Conservation (phyloP, 1,284 basidiomycete genomes). For the Boletellus deceptivus region DNA sequence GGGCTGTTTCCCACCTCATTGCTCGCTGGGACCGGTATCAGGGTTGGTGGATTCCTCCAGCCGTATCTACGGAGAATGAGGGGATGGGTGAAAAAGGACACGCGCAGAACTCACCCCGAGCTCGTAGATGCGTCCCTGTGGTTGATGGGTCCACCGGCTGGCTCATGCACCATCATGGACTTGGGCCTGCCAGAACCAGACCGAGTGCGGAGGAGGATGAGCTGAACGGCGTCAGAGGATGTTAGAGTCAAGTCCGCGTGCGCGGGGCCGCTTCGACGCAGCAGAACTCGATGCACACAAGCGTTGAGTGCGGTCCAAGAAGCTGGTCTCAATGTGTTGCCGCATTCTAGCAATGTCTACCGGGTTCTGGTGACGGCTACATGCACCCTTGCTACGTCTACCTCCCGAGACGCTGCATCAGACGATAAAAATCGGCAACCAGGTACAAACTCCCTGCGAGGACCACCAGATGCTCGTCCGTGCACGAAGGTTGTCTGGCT, state of each 20-base stretch:
- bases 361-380: neutral
- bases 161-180: slow-evolving; percentile 11
- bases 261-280: neutral
- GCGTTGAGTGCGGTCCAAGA: neutral
- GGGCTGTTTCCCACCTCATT: slow-evolving; percentile 18
- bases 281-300: neutral
- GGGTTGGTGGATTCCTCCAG: slow-evolving; percentile 27
- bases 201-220: slow-evolving; percentile 6
- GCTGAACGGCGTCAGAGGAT: slow-evolving; percentile 14
- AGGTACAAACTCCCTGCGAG: slow-evolving; percentile 90
- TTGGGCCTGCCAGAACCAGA: slow-evolving; percentile 11
- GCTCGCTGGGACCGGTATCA: slow-evolving; percentile 17
- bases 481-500: slow-evolving; percentile 2
- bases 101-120: slow-evolving; percentile 17
- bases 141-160: slow-evolving; percentile 14
- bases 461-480: slow-evolving; percentile 49
- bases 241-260: slow-evolving; percentile 2
- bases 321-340: neutral
- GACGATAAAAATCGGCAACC: slow-evolving; percentile 84
- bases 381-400: slow-evolving; percentile 2
- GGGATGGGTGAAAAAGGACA: neutral
- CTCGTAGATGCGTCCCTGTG: slow-evolving; percentile 33
- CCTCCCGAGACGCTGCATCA: slow-evolving; percentile 27
- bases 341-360: too few relatives aligned
- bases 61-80: slow-evolving; percentile 5